Conservation (phyloP, 2,329 filamentous ascomycete genomes). For the Epichloe coenophiala region DNA sequence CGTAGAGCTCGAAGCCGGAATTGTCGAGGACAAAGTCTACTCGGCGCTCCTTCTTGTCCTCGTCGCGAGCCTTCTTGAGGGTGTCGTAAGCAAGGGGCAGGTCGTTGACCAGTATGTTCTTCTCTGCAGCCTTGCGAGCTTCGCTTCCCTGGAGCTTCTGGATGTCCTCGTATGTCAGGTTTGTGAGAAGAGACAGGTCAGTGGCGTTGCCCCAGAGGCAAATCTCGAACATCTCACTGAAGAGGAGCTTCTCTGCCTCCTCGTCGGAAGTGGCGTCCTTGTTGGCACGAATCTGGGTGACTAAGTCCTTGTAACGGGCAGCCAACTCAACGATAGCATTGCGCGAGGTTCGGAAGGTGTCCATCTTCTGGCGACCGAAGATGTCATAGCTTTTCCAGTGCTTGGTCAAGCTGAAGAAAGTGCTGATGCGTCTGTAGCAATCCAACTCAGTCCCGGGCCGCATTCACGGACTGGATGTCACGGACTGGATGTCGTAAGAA, state of each 20-base stretch:
- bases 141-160: constrained; percentile 88
- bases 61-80: constrained; percentile 50
- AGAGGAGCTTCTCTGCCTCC: constrained; percentile 63
- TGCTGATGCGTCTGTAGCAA: constrained; percentile 52
- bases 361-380: constrained; percentile 80
- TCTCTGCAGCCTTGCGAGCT: constrained; percentile 73
- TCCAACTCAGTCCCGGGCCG: not conserved
- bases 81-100: constrained; percentile 57
- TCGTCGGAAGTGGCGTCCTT: constrained; percentile 41
- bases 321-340: constrained; percentile 75
- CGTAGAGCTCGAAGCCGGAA: constrained; percentile 91
- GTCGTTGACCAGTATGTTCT: constrained; percentile 87
- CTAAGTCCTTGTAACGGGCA: constrained; percentile 60
- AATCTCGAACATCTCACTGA: constrained; percentile 89
- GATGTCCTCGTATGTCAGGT: constrained; percentile 86
- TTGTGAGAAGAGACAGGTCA: constrained; percentile 81
- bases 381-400: constrained; percentile 88
- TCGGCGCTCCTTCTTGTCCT: constrained; percentile 53
- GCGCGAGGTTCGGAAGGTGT: constrained; percentile 82
- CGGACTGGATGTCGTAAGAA: not conserved
- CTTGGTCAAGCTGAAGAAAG: constrained; percentile 60
- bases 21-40: constrained; percentile 97
- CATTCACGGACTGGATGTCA: too few relatives aligned
- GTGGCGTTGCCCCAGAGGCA: constrained; percentile 97
- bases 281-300: constrained; percentile 46